phyloP scores from a whole-genome alignment of 2,329 filamentous ascomycete species.

The Bipolaris cookei region DNA sequence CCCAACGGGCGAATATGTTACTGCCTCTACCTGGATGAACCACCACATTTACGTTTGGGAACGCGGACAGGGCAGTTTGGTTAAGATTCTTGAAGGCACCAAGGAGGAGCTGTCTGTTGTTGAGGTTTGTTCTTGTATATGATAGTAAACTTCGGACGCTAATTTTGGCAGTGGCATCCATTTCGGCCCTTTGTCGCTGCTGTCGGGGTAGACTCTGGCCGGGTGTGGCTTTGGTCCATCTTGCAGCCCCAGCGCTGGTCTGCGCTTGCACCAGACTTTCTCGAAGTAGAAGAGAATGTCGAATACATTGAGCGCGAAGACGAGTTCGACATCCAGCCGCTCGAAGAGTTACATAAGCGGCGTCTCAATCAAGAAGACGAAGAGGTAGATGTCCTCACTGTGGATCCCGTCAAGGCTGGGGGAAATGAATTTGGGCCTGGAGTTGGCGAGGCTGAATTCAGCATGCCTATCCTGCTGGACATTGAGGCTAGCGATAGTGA shows the following conservation, averaged over 20 bases:
- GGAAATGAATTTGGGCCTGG: slow-evolving; percentile 57
- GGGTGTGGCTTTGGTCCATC: slow-evolving; percentile 96
- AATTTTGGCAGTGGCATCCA: slow-evolving; percentile 75
- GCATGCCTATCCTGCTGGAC: slow-evolving; percentile 92
- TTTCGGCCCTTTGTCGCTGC: slow-evolving; percentile 84
- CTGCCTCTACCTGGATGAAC: slow-evolving; percentile 96
- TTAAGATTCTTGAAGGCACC: slow-evolving; percentile 95
- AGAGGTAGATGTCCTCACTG: slow-evolving; percentile 84
- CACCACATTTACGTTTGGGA: slow-evolving; percentile 99
- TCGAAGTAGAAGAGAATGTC: slow-evolving; percentile 96
- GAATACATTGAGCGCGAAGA: slow-evolving; percentile 96
- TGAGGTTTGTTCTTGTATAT: slow-evolving; percentile 56
- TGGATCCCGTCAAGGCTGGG: slow-evolving; percentile 65
- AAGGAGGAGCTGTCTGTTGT: slow-evolving; percentile 96
- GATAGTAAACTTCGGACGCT: background rate
- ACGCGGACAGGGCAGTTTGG: slow-evolving; percentile 86
- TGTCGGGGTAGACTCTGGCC: slow-evolving; percentile 88
- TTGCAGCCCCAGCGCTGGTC: slow-evolving; percentile 97
- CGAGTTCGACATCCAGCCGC: slow-evolving; percentile 96
- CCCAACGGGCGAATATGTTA: slow-evolving; percentile 92
- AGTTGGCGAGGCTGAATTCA: slow-evolving; percentile 66
- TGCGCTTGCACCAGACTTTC: slow-evolving; percentile 93
- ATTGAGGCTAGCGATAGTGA: slow-evolving; percentile 94
- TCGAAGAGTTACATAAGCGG: slow-evolving; percentile 91
- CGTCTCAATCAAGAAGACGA: slow-evolving; percentile 92